Percentiles rank a stretch among this genome's conserved stretches.
Evolutionary conservation across 1,139 yeast genomes (phyloP).

Genomic region (Magnusiomyces suaveolens): DNA sequence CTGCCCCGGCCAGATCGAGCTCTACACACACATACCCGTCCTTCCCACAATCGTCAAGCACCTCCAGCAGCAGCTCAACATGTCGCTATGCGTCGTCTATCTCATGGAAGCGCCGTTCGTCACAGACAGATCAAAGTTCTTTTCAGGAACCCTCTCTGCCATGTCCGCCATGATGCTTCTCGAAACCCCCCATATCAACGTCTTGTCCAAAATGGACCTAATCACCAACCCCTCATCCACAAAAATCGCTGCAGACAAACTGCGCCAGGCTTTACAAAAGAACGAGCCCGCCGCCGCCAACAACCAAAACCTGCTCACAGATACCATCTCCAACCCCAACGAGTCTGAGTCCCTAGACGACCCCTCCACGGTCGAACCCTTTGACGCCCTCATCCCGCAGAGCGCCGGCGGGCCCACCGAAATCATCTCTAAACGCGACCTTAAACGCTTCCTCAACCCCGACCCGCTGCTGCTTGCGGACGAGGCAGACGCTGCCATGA

Average conservation of each 20-base stretch:
- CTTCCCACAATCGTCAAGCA: slow-evolving; percentile 82
- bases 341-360: background rate
- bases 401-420: slow-evolving; percentile 19
- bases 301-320: background rate
- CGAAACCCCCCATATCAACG: slow-evolving; percentile 89
- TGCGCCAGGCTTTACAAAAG: background rate
- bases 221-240: slow-evolving; percentile 34
- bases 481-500: slow-evolving; percentile 38
- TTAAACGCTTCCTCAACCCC: slow-evolving; percentile 81
- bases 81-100: slow-evolving; percentile 86
- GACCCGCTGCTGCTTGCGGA: slow-evolving; percentile 68
- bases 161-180: slow-evolving; percentile 96
- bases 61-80: slow-evolving; percentile 65
- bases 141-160: slow-evolving; percentile 90
- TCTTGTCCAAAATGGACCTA: slow-evolving; percentile 76
- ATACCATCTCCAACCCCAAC: background rate
- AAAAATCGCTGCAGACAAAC: slow-evolving; percentile 33
- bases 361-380: background rate
- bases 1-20: slow-evolving; percentile 96
- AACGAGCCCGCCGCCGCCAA: slow-evolving; percentile 3
- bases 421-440: slow-evolving; percentile 58
- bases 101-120: slow-evolving; percentile 90
- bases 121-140: slow-evolving; percentile 80
- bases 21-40: slow-evolving; percentile 90
- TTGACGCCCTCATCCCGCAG: background rate